Evolutionary conservation across 306 rosid species (phyloP).

Genomic region (Acacia acuminata): DNA sequence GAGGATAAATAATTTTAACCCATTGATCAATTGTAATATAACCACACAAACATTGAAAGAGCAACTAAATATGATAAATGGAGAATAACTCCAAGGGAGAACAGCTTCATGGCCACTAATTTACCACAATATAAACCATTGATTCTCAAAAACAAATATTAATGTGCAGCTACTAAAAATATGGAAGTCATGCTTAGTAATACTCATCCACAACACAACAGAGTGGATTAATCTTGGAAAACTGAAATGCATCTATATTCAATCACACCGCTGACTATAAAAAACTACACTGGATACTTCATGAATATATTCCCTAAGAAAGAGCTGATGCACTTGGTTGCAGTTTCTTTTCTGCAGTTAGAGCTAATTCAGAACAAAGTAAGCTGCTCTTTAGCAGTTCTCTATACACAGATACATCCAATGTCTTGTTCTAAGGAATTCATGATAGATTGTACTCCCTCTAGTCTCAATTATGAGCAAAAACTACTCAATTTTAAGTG

Average conservation of each 20-base stretch:
- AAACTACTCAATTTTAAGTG: no score
- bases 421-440: neutral
- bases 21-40: neutral
- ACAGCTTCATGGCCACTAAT: neutral
- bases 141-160: neutral
- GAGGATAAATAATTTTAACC: neutral
- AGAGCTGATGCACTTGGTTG: neutral
- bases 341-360: neutral
- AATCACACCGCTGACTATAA: neutral
- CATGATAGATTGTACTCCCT: neutral
- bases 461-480: no score
- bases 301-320: neutral
- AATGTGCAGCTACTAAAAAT: no score
- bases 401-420: neutral
- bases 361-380: neutral
- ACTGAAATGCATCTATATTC: neutral
- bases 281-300: neutral
- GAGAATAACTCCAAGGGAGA: neutral
- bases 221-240: neutral
- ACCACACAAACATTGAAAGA: neutral
- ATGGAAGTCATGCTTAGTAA: neutral
- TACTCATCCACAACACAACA: neutral
- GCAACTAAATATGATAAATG: neutral
- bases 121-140: slow-evolving; percentile 8
- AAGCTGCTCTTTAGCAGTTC: neutral